Evolutionary conservation across 2,329 filamentous ascomycete genomes (phyloP), one percentile per base, ranked within the genome.

Genomic region (Paraphoma chrysanthemicola): DNA sequence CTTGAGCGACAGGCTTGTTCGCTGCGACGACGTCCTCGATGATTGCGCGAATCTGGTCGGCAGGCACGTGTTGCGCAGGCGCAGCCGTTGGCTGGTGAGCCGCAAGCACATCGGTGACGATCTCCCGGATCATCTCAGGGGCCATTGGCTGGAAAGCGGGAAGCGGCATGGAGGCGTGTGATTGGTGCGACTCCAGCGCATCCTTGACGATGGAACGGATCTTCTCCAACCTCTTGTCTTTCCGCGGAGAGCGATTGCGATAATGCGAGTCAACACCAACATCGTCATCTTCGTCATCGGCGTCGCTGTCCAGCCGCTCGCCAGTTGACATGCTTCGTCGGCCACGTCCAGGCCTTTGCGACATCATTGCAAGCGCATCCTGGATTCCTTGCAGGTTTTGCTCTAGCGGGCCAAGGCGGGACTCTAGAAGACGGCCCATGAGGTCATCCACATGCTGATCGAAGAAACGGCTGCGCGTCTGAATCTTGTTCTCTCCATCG

Each of bases 221-320:
- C 74, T 94, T 92, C 55, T 97, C 93, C 67, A 93, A 77, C 66
- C 87, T 92, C 67, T 89, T 88, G 70, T 96, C 92, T 59, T 89
- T 86, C 54, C 86, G 85, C 16, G 93, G 92, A 65, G 93, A 97
- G 65, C 88, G 83, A 6, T 90, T 90, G 49, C 91, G 88, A 53
- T 72, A 87, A 83, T 60, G 83, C 79, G 56, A 66, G 72, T 76
- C 54, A 14, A 68, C 89, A 68, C 79, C 80, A 42, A 81, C 78
- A 39, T 85, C 91, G 18, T 97, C 93, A 63, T 96, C 93, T 71
- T 97, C 93, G 60, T 97, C 93, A 73, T 98, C 94, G 10, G 95
- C 94, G 78, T 98, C 95, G 72, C 94, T 97, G 56, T 96, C 88
- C 46, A 86, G 83, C 3, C 82, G 79, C 30, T 92, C 90, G 39